Evolutionary conservation across 1,139 yeast species (phyloP).

Genomic region (Scheffersomyces quercinus): DNA sequence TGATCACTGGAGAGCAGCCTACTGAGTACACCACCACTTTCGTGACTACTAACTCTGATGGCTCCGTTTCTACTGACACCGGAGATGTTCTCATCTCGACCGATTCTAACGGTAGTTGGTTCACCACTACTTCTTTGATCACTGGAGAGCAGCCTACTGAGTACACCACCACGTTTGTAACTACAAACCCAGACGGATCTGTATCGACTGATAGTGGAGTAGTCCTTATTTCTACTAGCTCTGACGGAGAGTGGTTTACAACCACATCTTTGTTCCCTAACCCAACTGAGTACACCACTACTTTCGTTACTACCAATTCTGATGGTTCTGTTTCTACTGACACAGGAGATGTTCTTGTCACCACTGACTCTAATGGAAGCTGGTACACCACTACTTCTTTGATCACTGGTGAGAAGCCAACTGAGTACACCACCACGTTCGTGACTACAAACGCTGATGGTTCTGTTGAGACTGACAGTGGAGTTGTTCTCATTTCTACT

Average conservation of each 20-base stretch:
- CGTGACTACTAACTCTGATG: conserved; percentile 6
- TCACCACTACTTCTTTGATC: conserved; percentile 5
- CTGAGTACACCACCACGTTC: conserved; percentile 21
- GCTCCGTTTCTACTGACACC: conserved; percentile 1
- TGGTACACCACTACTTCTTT: conserved; percentile 12
- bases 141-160: conserved; percentile 4
- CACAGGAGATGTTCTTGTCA: conserved; percentile 12
- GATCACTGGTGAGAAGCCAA: conserved; percentile 5
- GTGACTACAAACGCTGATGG: conserved; percentile 18
- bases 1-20: neutral
- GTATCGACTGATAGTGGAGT: conserved; percentile 11
- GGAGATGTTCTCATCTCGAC: conserved; percentile 13
- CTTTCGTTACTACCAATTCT: conserved; percentile 7
- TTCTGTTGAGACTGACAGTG: conserved; percentile 10
- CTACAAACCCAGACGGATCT: neutral
- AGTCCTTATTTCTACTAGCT: conserved; percentile 12
- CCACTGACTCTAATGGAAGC: conserved; percentile 12
- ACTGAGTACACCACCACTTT: conserved; percentile 8
- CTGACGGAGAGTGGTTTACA: conserved; percentile 12
- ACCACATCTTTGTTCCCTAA: conserved; percentile 6
- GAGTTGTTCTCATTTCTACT: conserved; percentile 13
- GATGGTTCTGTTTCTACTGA: conserved; percentile 15
- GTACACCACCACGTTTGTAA: conserved; percentile 8
- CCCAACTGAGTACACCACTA: conserved; percentile 5
- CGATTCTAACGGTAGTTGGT: conserved; percentile 9